Evolutionary conservation across 192 early-diverging fungal species (phyloP).

Genomic region (Coemansia sp.): DNA sequence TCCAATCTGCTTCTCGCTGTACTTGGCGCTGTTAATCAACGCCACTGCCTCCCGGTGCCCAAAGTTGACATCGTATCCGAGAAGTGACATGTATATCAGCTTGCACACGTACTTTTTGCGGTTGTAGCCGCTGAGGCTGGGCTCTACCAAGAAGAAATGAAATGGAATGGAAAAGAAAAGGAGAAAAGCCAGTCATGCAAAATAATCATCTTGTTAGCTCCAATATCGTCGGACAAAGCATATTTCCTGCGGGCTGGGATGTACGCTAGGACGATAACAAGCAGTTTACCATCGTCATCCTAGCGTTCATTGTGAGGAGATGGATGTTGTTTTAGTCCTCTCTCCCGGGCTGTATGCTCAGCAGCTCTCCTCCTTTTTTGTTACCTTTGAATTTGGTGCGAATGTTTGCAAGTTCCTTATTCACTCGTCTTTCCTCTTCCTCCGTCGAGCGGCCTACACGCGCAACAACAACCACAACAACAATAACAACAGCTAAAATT

Average conservation of each 20-base stretch:
- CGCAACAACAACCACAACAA: too few species aligned
- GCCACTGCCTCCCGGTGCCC: conserved; percentile 97
- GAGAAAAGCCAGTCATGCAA: too few species aligned
- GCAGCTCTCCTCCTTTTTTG: not conserved
- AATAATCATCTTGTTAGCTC: too few species aligned
- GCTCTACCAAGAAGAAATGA: conserved; percentile 59
- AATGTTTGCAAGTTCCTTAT: conserved; percentile 99
- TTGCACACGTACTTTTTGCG: conserved; percentile 99
- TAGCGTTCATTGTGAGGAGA: not conserved
- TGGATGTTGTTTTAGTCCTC: too few species aligned
- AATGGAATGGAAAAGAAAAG: not conserved
- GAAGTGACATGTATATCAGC: conserved; percentile 98
- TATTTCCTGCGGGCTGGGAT: not conserved
- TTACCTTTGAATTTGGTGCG: conserved; percentile 96
- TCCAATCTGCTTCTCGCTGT: conserved; percentile 98
- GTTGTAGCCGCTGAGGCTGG: conserved; percentile 93
- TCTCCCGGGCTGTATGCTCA: not conserved
- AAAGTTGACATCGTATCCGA: conserved; percentile 98
- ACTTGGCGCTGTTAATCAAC: conserved; percentile 85
- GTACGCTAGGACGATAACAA: not conserved
- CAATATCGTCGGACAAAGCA: too few species aligned
- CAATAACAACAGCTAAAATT: not conserved
- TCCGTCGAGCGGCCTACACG: conserved; percentile 88
- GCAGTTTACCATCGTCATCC: not conserved
- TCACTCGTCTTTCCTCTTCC: conserved; percentile 97